Evolutionary conservation across 1,284 basidiomycete genomes (phyloP), one percentile per base, ranked within the genome.

Genomic region (Schizophyllum amplum): DNA sequence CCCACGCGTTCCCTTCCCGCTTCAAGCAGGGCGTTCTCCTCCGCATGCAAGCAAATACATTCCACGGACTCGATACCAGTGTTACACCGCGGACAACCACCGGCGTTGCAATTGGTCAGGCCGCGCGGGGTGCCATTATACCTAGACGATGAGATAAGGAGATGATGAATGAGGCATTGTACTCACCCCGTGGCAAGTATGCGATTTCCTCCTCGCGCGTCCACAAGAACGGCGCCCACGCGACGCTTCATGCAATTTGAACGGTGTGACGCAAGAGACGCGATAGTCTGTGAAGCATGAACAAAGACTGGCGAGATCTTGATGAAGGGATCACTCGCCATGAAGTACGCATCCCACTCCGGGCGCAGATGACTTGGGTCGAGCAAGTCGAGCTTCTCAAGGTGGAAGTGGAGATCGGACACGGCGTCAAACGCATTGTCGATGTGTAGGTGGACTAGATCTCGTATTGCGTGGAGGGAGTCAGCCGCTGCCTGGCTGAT

Each of bases 161-260:
- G 55, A 25, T 15, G n/a, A 24, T 4, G 46, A 55, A 24, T 21
- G 21, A 3, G 51, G 27, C 33, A 56, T 55, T 55, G 52, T 47
- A 66, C 74, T 51, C 68, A 87, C 76, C 97, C 97, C 1, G 97
- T 98, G n/a, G 92, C 84, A 46, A 99, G 77, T 54, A 99, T 90
- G 24, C 95, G 81, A 63, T 91, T 87, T 3, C 48, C 48, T 22
- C 48, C 48, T 13, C 24, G 48, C 60, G 91, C 84, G 3, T 91
- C 82, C 25, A 98, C 94, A 47, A 98, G 77, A 17, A 98, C 84
- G 0, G 94, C 94, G 13, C 95, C 95, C 0, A 98, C 95, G 1
- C 97, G 83, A 4, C 97, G 84, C 69, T 99, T 99, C 96, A 98
- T 98, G 70, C 89, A 98, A 69, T 94, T 98, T n/a, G 86, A 92